phyloP scores from a whole-genome alignment of 1,139 yeast genomes.

The Taphrina betulina region DNA sequence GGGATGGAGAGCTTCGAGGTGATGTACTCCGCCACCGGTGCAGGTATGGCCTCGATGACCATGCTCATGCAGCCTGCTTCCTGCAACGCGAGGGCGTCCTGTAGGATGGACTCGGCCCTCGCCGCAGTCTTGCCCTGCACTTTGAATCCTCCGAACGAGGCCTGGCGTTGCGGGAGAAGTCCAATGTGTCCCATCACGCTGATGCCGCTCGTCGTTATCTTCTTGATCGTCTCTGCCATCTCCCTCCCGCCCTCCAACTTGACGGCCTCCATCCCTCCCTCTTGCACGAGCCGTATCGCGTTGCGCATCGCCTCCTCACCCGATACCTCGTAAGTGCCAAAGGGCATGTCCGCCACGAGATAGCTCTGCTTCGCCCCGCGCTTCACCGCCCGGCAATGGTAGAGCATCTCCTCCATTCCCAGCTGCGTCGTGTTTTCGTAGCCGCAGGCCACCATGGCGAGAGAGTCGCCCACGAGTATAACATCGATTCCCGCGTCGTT shows the following conservation, averaged over 20 bases:
- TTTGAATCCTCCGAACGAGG: constrained; percentile 79
- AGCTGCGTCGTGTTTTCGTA: constrained; percentile 47
- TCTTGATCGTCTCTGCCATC: constrained; percentile 52
- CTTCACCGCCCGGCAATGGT: constrained; percentile 71
- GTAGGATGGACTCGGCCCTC: constrained; percentile 54
- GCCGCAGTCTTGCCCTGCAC: constrained; percentile 69
- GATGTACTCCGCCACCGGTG: constrained; percentile 62
- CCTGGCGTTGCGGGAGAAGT: constrained; percentile 81
- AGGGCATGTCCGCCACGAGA: constrained; percentile 84
- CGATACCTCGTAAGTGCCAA: constrained; percentile 75
- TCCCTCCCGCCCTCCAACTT: constrained; percentile 84
- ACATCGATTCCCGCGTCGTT: constrained; percentile 69
- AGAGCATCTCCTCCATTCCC: constrained; percentile 58
- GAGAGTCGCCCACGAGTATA: constrained; percentile 82
- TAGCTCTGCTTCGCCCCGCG: constrained; percentile 64
- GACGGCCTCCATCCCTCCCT: constrained; percentile 67
- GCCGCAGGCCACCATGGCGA: constrained; percentile 90
- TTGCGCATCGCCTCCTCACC: constrained; percentile 63
- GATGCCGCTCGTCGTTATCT: constrained; percentile 65
- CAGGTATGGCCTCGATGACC: constrained; percentile 84
- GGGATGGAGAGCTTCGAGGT: constrained; percentile 66
- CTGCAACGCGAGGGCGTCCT: constrained; percentile 70
- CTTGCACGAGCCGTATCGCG: constrained; percentile 60
- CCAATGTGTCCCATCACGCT: constrained; percentile 95
- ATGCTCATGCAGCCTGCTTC: constrained; percentile 74